Conservation (phyloP, 495 filamentous ascomycete species). For the Letharia lupina region DNA sequence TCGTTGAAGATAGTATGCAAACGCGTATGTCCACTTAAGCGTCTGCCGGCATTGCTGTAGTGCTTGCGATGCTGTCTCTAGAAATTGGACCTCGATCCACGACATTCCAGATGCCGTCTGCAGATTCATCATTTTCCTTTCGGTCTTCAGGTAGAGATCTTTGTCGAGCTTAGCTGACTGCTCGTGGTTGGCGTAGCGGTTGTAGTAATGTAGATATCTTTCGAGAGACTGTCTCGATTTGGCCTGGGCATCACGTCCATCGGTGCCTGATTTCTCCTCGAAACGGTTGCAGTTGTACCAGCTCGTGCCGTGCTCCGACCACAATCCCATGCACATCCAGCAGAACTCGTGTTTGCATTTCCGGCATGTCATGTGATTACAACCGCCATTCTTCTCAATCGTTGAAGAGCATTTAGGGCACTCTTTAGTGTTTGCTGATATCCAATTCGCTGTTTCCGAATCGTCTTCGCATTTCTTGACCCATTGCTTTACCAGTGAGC, state of each 20-base stretch:
- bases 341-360: conserved; percentile 99
- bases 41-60: conserved; percentile 95
- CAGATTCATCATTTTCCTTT: conserved; percentile 96
- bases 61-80: conserved; percentile 84
- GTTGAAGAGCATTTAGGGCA: conserved; percentile 93
- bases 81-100: conserved; percentile 98
- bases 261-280: conserved; percentile 87
- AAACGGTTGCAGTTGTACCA: conserved; percentile 99
- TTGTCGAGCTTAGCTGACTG: conserved; percentile 96
- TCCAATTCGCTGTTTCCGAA: conserved; percentile 98
- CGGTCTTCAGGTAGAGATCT: conserved; percentile 89
- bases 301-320: conserved; percentile 98
- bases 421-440: conserved; percentile 97
- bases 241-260: conserved; percentile 84
- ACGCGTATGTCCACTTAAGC: conserved; percentile 98
- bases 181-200: conserved; percentile 97
- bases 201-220: conserved; percentile 96
- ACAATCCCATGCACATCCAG: conserved; percentile 99
- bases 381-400: conserved; percentile 98
- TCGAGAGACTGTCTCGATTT: conserved; percentile 83
- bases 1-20: conserved; percentile 89
- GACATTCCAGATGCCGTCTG: conserved; percentile 91
- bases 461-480: conserved; percentile 98
- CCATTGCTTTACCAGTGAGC: conserved; percentile 88
- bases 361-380: conserved; percentile 98